Conservation (phyloP, 2,329 filamentous ascomycete genomes). For the Ascochyta rabiei region DNA sequence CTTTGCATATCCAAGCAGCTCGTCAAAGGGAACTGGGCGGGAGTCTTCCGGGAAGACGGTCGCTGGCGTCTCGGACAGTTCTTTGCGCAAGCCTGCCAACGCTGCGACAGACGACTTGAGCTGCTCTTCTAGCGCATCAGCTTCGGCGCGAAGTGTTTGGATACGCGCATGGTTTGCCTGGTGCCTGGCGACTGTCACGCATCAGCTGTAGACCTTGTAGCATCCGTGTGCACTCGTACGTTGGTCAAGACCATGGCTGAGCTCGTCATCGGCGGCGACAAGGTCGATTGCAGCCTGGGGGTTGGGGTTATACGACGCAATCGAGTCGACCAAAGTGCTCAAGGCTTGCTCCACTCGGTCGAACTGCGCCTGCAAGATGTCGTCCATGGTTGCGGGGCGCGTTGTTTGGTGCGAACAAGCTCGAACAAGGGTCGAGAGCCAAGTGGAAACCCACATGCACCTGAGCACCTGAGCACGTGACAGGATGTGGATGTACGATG, state of each 20-base stretch:
- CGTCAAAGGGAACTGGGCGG: slow-evolving; percentile 67
- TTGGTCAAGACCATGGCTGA: slow-evolving; percentile 69
- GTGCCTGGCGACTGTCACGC: slow-evolving; percentile 68
- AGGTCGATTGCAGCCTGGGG: slow-evolving; percentile 71
- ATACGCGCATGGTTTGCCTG: slow-evolving; percentile 76
- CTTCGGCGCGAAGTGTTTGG: slow-evolving; percentile 69
- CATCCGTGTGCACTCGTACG: slow-evolving; percentile 51
- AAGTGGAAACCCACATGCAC: not conserved
- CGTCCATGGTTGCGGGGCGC: slow-evolving; percentile 46
- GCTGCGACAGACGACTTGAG: slow-evolving; percentile 72
- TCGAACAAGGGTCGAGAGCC: slow-evolving; percentile 7
- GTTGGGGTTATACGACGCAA: slow-evolving; percentile 81
- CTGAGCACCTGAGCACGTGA: slow-evolving; percentile 14
- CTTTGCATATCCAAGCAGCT: slow-evolving; percentile 78
- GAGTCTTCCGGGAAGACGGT: slow-evolving; percentile 49
- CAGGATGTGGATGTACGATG: not conserved
- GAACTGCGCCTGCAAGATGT: slow-evolving; percentile 51
- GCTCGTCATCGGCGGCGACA: slow-evolving; percentile 70
- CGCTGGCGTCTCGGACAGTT: slow-evolving; percentile 63
- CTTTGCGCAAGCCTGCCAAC: slow-evolving; percentile 75
- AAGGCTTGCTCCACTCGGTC: slow-evolving; percentile 59
- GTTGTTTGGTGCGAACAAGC: slow-evolving; percentile 14
- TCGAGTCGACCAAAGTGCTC: slow-evolving; percentile 74
- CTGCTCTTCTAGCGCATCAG: slow-evolving; percentile 70
- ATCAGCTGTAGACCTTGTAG: slow-evolving; percentile 11